Conservation (phyloP, 208 protist genomes). For the Leptomonas pyrrhocoris region DNA sequence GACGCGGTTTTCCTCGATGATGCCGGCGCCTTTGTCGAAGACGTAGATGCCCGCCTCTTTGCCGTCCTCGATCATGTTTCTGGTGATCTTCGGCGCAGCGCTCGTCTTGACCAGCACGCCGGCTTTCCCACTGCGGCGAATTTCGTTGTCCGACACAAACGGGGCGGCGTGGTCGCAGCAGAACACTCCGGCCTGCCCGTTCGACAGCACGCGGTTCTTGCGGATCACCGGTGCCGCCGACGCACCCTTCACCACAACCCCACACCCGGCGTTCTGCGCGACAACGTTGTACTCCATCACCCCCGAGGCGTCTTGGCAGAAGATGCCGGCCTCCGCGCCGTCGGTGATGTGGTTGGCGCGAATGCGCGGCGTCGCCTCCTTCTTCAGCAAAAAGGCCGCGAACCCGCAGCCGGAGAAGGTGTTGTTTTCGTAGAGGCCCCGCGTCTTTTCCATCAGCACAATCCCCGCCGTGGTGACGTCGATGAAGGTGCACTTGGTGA, state of each 20-base stretch:
- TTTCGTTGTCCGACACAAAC: slow-evolving; percentile 81
- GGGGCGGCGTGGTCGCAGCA: slow-evolving; percentile 70
- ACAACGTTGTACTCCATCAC: slow-evolving; percentile 85
- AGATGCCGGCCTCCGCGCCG: slow-evolving; percentile 79
- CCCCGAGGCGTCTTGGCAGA: slow-evolving; percentile 79
- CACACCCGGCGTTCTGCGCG: slow-evolving; percentile 75
- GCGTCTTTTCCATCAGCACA: slow-evolving; percentile 63
- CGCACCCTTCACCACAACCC: slow-evolving; percentile 77
- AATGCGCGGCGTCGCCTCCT: slow-evolving; percentile 53
- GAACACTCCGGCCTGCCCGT: slow-evolving; percentile 83
- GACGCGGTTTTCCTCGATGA: slow-evolving; percentile 82
- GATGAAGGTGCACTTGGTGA: slow-evolving; percentile 80
- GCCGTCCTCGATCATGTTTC: slow-evolving; percentile 75
- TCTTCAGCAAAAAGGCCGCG: slow-evolving; percentile 81
- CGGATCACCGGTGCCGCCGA: slow-evolving; percentile 56
- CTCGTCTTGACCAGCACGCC: slow-evolving; percentile 84
- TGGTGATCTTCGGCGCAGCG: slow-evolving; percentile 66
- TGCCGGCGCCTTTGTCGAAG: slow-evolving; percentile 75
- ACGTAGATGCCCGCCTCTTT: slow-evolving; percentile 90
- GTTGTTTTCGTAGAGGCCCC: slow-evolving; percentile 75
- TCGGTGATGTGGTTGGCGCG: slow-evolving; percentile 72
- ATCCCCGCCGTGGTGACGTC: slow-evolving; percentile 80
- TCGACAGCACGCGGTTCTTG: slow-evolving; percentile 72
- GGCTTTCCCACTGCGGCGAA: slow-evolving; percentile 70
- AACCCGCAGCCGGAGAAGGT: slow-evolving; percentile 80